Base-by-base conservation (phyloP, 768 basidiomycete genomes). In the Lentinus brumalis region DNA sequence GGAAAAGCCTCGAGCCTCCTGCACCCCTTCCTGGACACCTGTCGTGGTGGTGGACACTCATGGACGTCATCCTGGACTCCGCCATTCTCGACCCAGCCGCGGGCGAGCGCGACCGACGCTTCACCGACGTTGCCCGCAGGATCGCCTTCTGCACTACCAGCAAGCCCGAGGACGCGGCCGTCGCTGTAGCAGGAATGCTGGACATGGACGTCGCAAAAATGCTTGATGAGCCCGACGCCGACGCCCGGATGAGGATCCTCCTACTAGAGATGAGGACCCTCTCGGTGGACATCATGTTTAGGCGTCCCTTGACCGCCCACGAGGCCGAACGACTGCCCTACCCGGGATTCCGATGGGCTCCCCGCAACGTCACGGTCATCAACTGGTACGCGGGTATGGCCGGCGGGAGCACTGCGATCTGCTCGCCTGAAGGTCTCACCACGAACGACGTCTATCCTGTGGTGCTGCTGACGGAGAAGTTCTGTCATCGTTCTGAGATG, bases 171-270 rank as follows among this genome's bases (percentile, higher is more conserved):
- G 59, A 60, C 38, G 59, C 54, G 32, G 26, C 50, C 1, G 12
- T 55, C n/a, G 59, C 59, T 5, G 41, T 60, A 15, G 46, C 59
- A 16, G 39, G 59, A 18, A 12, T 61, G 7, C 49, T 61, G 10
- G 26, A 18, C 3, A 30, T 56, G n/a, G 55, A 61, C 49, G 50
- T 41, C 49, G 38, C 10, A 2, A 21, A 39, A 18, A 10, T 61
- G 5, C 32, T 56, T 4, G 46, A 18, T 18, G 46, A 49, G 26
- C 26, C 18, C 11, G 46, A 29, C 10, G 21, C 9, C 3, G 46
- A 49, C 26, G 10, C 46, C 5, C 46, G 46, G 2, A 49, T 49
- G 46, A 26, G 29, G 10, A 26, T 26, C 46, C 29, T 49, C 9
- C 26, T 49, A 2, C 46, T 49, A 6, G 21, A 29, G 26, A 14